A percentile compares a stretch with the other conserved stretches of the same genome.
phyloP scores from a whole-genome alignment of 1,284 basidiomycete species.

The Athelia sp. region DNA sequence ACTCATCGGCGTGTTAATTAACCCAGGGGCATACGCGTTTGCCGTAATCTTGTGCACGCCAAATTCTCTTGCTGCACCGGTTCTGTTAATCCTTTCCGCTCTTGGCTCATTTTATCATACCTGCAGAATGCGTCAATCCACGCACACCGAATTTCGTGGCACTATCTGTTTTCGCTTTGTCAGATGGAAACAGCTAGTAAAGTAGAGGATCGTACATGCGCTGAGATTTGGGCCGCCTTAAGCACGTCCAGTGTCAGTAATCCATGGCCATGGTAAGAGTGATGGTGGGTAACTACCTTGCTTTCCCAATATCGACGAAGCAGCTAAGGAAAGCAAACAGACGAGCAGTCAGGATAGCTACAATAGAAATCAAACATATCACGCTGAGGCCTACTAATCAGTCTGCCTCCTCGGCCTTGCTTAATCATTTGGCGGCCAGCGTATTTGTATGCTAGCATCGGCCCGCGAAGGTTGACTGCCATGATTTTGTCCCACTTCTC shows the following conservation, averaged over 20 bases:
- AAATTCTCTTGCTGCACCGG: slow-evolving; percentile 30
- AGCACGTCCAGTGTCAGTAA: background rate
- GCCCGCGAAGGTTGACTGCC: slow-evolving; percentile 28
- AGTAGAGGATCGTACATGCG: background rate
- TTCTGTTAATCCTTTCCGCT: slow-evolving; percentile 4
- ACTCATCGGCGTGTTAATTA: slow-evolving; percentile 30
- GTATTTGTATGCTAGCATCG: slow-evolving; percentile 31
- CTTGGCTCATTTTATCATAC: slow-evolving; percentile 9
- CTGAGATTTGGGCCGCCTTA: background rate
- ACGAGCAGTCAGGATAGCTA: background rate
- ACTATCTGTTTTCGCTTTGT: slow-evolving; percentile 14
- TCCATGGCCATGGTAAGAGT: background rate
- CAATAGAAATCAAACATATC: background rate
- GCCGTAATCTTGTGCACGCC: slow-evolving; percentile 40
- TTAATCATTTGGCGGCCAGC: slow-evolving; percentile 34
- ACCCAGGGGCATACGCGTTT: slow-evolving; percentile 47
- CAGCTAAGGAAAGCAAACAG: slow-evolving; percentile 18
- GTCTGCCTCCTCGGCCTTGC: slow-evolving; percentile 32
- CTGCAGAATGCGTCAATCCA: slow-evolving; percentile 19
- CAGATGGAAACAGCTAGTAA: background rate
- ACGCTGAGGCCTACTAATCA: slow-evolving; percentile 22
- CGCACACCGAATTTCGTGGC: slow-evolving; percentile 25
- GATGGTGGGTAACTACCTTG: slow-evolving; percentile 21
- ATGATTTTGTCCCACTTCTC: slow-evolving; percentile 23
- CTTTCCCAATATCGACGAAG: slow-evolving; percentile 30